Evolutionary conservation across 2,329 filamentous ascomycete species (phyloP), one percentile per base, ranked within the genome.

Genomic region (Beauveria pseudobassiana): DNA sequence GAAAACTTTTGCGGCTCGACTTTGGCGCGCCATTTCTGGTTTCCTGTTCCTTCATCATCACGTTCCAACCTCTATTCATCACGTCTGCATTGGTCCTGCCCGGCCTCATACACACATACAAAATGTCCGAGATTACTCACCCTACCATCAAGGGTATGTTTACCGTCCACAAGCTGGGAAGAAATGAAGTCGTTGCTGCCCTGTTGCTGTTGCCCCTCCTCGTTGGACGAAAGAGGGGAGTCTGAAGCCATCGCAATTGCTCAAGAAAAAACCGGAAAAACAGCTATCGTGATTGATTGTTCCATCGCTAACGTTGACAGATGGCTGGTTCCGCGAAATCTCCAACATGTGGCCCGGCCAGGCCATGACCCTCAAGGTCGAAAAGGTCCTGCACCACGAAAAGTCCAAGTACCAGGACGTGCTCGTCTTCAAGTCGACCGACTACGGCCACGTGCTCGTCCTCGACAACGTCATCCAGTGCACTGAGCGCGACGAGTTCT

Each of bases 311-410:
- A 56, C 24, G 59, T 51, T 50, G 34, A 18, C 69, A 96, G 95
- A 98, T 96, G 95, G 93, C 81, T 99, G 95, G 95, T 99, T 99
- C 89, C 90, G 92, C 78, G 95, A 99, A 82, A 93, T 96, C 80
- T 96, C 90, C 70, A 82, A 95, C 74, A 98, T 99, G 93, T 99
- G 95, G 95, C 93, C 95, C 65, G 85, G 95, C 76, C 95, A 98
- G 82, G 95, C 95, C 76, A 98, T 98, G 93, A 97, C 90, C 69
- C 88, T 96, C 75, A 92, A 90, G 79, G 95, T 99, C 78, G 93
- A 99, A 77, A 91, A 97, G 83, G 88, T 99, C 73, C 84, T 99
- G 66, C 93, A 97, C 85, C 93, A 98, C 83, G 95, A 99, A 83
- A 98, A 97, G 87, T 95, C 90, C 83, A 83, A 96, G 83, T 99